Evolutionary conservation across 768 basidiomycete species (phyloP).

Genomic region (Boletus reticulatus): DNA sequence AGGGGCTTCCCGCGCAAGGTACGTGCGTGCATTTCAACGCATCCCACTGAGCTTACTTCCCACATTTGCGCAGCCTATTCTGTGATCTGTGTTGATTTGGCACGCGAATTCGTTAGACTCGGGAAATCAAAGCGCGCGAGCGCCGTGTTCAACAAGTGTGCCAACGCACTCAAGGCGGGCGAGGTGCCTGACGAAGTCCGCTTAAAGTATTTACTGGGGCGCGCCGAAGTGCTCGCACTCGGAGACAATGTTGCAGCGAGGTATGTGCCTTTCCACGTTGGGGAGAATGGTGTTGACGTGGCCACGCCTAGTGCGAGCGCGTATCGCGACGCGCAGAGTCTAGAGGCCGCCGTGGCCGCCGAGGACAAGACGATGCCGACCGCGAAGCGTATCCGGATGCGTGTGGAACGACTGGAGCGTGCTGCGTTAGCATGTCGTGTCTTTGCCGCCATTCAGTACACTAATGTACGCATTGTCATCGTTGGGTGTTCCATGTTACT

Average conservation of each 20-base stretch:
- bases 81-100: conserved; percentile 64
- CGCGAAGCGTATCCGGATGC: conserved; percentile 53
- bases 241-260: conserved; percentile 58
- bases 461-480: conserved; percentile 40
- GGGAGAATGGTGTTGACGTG: neutral
- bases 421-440: conserved; percentile 71
- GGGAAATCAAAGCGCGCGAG: conserved; percentile 45
- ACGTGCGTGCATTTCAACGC: neutral
- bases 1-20: conserved; percentile 40
- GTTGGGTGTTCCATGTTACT: neutral
- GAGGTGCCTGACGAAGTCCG: conserved; percentile 50
- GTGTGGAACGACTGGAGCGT: conserved; percentile 60
- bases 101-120: conserved; percentile 73
- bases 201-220: conserved; percentile 57
- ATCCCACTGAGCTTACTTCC: neutral
- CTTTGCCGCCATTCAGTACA: conserved; percentile 65
- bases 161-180: conserved; percentile 43
- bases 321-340: conserved; percentile 58
- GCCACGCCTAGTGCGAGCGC: conserved; percentile 38
- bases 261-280: conserved; percentile 34
- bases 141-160: conserved; percentile 58
- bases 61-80: conserved; percentile 49
- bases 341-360: conserved; percentile 41
- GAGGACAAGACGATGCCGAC: conserved; percentile 51
- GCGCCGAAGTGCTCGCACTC: conserved; percentile 62